Conservation (phyloP, 1,284 basidiomycete genomes). For the Bjerkandera adusta region DNA sequence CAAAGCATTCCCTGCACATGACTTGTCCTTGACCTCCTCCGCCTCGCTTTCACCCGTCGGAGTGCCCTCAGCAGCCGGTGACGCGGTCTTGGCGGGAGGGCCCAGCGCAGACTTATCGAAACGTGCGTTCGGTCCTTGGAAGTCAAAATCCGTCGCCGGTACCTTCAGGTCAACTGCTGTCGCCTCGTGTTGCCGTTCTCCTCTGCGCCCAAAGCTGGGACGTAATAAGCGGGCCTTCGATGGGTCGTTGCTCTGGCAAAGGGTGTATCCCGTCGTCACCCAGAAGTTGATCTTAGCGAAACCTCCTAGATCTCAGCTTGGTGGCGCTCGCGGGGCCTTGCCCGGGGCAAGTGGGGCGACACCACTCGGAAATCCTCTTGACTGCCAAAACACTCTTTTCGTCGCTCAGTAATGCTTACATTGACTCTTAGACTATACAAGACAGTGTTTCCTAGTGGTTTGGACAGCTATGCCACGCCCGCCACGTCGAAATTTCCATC, state of each 20-base stretch:
- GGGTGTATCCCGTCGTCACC: constrained; percentile 30
- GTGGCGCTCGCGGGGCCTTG: too few relatives aligned
- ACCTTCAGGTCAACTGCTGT: constrained; percentile 43
- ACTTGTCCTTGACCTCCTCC: neutral
- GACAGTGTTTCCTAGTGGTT: constrained; percentile 65
- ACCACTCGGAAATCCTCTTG: too few relatives aligned
- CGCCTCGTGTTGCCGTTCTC: constrained; percentile 31
- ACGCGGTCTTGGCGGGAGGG: constrained; percentile 28
- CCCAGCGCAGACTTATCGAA: constrained; percentile 69
- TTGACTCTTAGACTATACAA: constrained; percentile 75
- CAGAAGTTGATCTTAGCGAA: too few relatives aligned
- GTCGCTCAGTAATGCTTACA: too few relatives aligned
- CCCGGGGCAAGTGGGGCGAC: too few relatives aligned
- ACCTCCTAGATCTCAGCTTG: too few relatives aligned
- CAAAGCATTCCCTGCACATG: too few relatives aligned
- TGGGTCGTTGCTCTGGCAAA: constrained; percentile 18
- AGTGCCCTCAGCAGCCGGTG: constrained; percentile 19
- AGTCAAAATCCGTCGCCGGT: constrained; percentile 76
- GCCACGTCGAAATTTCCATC: constrained; percentile 43
- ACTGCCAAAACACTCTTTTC: too few relatives aligned
- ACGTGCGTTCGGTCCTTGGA: constrained; percentile 66
- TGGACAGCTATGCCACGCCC: constrained; percentile 52
- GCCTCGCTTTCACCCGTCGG: too few relatives aligned
- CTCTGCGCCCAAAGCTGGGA: too few relatives aligned
- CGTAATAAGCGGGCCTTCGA: too few relatives aligned